Evolutionary conservation across 2,329 filamentous ascomycete species (phyloP).

Genomic region (Endoconidiophora laricicola): DNA sequence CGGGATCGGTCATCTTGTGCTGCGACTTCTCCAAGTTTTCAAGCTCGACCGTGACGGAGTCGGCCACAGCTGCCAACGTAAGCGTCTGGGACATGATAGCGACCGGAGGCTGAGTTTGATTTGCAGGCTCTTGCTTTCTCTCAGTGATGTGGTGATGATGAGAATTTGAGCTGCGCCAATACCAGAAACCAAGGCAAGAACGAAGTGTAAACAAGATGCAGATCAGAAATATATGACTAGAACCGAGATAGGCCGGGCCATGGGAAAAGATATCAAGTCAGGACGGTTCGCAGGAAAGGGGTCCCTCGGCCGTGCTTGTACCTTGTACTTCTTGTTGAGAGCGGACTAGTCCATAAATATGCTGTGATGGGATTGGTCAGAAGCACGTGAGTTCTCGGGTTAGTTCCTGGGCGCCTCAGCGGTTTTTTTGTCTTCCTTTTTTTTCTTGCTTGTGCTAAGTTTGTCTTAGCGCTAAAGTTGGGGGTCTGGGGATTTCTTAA

Average conservation of each 20-base stretch:
- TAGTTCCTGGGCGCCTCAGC: background rate
- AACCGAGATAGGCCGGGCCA: no score
- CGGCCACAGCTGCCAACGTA: slow-evolving; percentile 10
- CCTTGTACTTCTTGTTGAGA: background rate
- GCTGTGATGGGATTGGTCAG: no score
- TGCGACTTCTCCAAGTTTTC: slow-evolving; percentile 5
- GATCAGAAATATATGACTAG: no score
- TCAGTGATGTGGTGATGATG: background rate
- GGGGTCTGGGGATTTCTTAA: no score
- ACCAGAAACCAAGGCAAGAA: background rate
- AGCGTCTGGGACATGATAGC: slow-evolving; percentile 12
- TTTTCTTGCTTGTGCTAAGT: background rate
- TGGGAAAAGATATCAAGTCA: no score
- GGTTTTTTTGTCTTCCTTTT: background rate
- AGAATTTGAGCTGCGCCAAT: background rate
- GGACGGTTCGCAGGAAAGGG: no score
- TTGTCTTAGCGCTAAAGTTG: no score
- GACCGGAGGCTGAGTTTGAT: no score
- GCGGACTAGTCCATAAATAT: no score
- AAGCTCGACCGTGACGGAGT: slow-evolving; percentile 9
- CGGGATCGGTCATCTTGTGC: slow-evolving; percentile 69
- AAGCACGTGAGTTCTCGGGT: background rate
- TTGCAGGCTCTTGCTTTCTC: no score
- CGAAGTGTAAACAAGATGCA: no score
- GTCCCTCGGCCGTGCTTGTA: background rate